A percentile compares a stretch with the other conserved stretches of the same genome.
These are phyloP conservation scores for Metahyphopichia silvanorum DNA, from an alignment of 805 yeast genomes.

Conservation along the genomic window DNA sequence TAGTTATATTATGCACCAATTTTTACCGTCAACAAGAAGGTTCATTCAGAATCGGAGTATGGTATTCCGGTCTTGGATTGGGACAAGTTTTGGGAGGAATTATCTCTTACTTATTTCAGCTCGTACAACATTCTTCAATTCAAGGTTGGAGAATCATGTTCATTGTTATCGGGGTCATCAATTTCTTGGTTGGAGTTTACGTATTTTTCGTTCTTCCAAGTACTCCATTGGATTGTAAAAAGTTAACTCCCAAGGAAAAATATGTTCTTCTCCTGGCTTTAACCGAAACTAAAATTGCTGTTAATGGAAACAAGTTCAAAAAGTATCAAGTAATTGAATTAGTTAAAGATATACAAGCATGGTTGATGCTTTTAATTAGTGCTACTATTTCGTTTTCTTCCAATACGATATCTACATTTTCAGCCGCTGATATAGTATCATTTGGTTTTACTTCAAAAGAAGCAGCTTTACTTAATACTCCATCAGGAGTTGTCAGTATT, in stretches of 20 bases:
- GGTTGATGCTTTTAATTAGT: constrained; percentile 13
- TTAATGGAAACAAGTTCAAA: constrained; percentile 10
- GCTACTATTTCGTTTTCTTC: constrained; percentile 18
- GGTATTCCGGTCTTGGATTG: constrained; percentile 14
- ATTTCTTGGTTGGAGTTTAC: constrained; percentile 12
- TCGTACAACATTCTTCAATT: constrained; percentile 9
- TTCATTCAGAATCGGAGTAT: constrained; percentile 13
- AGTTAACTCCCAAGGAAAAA: constrained; percentile 15
- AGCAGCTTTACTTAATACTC: constrained; percentile 19
- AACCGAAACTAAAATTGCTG: constrained; percentile 13
- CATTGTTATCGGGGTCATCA: constrained; percentile 15
- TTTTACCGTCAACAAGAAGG: constrained; percentile 10
- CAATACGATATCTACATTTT: constrained; percentile 17
- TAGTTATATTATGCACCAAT: constrained; percentile 11
- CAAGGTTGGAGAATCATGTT: constrained; percentile 18
- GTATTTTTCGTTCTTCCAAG: constrained; percentile 16
- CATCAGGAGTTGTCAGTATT: constrained; percentile 18
- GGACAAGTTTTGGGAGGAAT: constrained; percentile 19
- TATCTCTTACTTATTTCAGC: constrained; percentile 14
- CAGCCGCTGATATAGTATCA: constrained; percentile 13
- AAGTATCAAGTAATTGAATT: constrained; percentile 13
- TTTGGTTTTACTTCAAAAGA: constrained; percentile 17
- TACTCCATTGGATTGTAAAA: constrained; percentile 12
- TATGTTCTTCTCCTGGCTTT: constrained; percentile 13
- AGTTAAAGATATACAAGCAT: constrained; percentile 14